Evolutionary conservation across 2,329 filamentous ascomycete species (phyloP).

Genomic region (Mariannaea sp.): DNA sequence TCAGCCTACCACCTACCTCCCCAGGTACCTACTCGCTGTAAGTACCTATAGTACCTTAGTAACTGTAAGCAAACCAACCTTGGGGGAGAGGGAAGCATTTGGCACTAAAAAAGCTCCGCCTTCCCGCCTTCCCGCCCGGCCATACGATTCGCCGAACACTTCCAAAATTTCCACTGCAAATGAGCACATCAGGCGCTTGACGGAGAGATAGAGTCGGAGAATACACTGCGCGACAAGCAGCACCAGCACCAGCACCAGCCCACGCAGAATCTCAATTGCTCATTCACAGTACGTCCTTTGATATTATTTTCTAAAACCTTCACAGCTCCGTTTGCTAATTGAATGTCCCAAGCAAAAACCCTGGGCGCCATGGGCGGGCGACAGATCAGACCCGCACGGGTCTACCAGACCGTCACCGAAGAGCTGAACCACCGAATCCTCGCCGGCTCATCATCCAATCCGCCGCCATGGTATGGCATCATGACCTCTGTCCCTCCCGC

Average conservation of each 20-base stretch:
- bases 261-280: constrained; percentile 23
- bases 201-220: constrained; percentile 5
- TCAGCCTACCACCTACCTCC: no score
- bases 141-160: constrained; percentile 41
- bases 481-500: constrained; percentile 60
- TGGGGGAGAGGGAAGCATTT: constrained; percentile 17
- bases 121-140: constrained; percentile 32
- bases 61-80: no score
- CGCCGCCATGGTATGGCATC: constrained; percentile 56
- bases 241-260: background rate
- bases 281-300: constrained; percentile 29
- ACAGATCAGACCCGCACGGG: constrained; percentile 53
- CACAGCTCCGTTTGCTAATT: no score
- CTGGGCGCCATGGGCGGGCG: constrained; percentile 51
- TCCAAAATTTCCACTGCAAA: constrained; percentile 39
- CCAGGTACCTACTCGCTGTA: no score
- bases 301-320: no score
- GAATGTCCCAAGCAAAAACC: no score
- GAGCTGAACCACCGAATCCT: constrained; percentile 51
- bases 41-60: no score
- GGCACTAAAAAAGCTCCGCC: constrained; percentile 30
- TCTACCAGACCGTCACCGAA: constrained; percentile 52
- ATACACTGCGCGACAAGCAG: constrained; percentile 20
- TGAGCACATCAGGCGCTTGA: constrained; percentile 19
- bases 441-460: constrained; percentile 41